A percentile compares a stretch with the other conserved stretches of the same genome.
phyloP scores from a whole-genome alignment of 1,284 basidiomycete species.

The Laetiporus sulphureus region DNA sequence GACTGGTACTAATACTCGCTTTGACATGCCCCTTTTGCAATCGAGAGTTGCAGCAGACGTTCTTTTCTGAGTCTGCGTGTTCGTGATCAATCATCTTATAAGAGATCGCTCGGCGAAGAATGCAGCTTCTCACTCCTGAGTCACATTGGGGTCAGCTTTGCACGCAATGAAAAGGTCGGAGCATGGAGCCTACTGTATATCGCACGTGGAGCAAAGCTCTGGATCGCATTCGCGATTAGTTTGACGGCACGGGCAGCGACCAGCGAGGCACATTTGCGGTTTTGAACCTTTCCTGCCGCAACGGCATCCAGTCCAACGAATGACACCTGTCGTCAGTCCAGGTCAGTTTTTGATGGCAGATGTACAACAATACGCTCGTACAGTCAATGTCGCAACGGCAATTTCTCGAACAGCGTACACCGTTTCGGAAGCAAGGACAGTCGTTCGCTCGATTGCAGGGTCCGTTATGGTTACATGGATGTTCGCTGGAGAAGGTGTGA shows the following conservation, averaged over 20 bases:
- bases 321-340: constrained; percentile 26
- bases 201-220: constrained; percentile 34
- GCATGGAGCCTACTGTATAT: constrained; percentile 7
- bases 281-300: constrained; percentile 23
- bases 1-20: no score
- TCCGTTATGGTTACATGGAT: constrained; percentile 39
- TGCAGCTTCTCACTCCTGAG: no score
- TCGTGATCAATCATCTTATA: no score
- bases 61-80: no score
- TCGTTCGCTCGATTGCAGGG: constrained; percentile 29
- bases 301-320: constrained; percentile 38
- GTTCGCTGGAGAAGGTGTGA: constrained; percentile 13
- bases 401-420: constrained; percentile 31
- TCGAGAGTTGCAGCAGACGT: constrained; percentile 36
- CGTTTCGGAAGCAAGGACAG: constrained; percentile 35
- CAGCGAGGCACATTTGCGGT: constrained; percentile 20
- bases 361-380: constrained; percentile 12
- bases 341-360: background rate
- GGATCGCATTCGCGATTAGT: constrained; percentile 45
- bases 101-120: no score
- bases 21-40: constrained; percentile 37
- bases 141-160: no score
- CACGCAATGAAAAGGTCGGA: background rate
- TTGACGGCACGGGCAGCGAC: constrained; percentile 38
- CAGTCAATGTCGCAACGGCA: constrained; percentile 35